Conservation (phyloP, 1,284 basidiomycete species). For the Kalmanozyma brasiliensis region DNA sequence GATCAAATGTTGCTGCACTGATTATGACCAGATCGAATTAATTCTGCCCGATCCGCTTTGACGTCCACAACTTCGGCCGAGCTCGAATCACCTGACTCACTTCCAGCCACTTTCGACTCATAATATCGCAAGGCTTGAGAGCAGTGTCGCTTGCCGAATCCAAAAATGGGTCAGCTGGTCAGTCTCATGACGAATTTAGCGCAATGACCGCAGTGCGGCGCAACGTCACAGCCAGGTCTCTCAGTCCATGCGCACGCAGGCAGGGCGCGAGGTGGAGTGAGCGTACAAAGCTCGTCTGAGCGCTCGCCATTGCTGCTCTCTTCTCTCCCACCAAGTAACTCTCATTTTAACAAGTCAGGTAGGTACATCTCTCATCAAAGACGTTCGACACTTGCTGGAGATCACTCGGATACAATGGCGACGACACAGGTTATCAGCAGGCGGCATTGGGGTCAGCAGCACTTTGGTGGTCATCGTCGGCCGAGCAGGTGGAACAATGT, state of each 20-base stretch:
- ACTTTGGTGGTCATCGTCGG: constrained; percentile 12
- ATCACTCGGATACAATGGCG: too few species aligned
- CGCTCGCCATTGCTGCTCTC: constrained; percentile 13
- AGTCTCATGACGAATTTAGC: constrained; percentile 1
- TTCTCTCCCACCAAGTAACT: constrained; percentile 52
- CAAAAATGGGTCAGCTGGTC: constrained; percentile 14
- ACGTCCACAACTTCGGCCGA: constrained; percentile 11
- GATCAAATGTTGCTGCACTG: too few species aligned
- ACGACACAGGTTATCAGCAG: constrained; percentile 2
- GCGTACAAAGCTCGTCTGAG: constrained; percentile 42
- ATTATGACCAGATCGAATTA: too few species aligned
- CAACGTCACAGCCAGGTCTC: too few species aligned
- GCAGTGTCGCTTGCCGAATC: neutral
- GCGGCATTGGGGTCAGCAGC: too few species aligned
- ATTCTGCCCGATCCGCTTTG: too few species aligned
- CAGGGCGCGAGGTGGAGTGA: constrained; percentile 19
- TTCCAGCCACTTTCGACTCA: neutral
- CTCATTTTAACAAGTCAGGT: constrained; percentile 54
- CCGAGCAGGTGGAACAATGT: too few species aligned
- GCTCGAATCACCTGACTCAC: neutral
- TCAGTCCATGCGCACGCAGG: too few species aligned
- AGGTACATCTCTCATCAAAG: constrained; percentile 20
- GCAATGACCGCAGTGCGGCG: constrained; percentile 35
- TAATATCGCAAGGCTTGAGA: neutral
- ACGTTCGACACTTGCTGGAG: constrained; percentile 18